A percentile compares a stretch with the other conserved stretches of the same genome.
These are phyloP conservation scores for Tulasnella sp. DNA, from an alignment of 768 basidiomycete species.

Conservation along the genomic window DNA sequence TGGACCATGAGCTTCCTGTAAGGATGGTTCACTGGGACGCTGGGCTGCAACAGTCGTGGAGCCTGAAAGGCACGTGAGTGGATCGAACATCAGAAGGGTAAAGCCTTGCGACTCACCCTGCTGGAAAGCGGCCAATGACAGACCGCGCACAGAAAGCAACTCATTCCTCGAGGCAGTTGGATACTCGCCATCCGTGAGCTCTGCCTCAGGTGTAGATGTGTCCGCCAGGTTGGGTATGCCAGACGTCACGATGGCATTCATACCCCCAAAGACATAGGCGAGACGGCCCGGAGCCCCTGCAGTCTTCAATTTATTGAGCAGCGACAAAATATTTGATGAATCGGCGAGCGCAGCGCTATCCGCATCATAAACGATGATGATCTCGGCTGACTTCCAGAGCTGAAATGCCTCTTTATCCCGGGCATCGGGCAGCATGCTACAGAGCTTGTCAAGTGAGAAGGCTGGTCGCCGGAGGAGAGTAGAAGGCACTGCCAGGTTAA, in stretches of 20 bases:
- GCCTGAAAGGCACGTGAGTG: conserved; percentile 16
- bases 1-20: not conserved
- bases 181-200: not conserved
- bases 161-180: not conserved
- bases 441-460: conserved; percentile 68
- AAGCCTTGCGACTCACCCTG: conserved; percentile 21
- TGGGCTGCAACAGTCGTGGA: conserved; percentile 13
- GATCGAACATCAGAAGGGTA: not conserved
- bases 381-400: conserved; percentile 44
- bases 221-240: not conserved
- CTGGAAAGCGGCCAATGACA: conserved; percentile 32
- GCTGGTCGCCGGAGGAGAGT: conserved; percentile 86
- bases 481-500: conserved; percentile 86
- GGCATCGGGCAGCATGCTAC: conserved; percentile 64
- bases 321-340: conserved; percentile 51
- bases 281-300: conserved; percentile 54
- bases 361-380: conserved; percentile 78
- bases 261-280: conserved; percentile 74
- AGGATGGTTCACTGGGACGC: not conserved
- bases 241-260: conserved; percentile 46
- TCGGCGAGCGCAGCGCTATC: conserved; percentile 51
- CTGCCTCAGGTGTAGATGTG: not conserved
- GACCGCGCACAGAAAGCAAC: conserved; percentile 23
- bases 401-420: conserved; percentile 49
- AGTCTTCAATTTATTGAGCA: conserved; percentile 63